Evolutionary conservation across 495 filamentous ascomycete species (phyloP).

Genomic region (Chaetomium cochliodes): DNA sequence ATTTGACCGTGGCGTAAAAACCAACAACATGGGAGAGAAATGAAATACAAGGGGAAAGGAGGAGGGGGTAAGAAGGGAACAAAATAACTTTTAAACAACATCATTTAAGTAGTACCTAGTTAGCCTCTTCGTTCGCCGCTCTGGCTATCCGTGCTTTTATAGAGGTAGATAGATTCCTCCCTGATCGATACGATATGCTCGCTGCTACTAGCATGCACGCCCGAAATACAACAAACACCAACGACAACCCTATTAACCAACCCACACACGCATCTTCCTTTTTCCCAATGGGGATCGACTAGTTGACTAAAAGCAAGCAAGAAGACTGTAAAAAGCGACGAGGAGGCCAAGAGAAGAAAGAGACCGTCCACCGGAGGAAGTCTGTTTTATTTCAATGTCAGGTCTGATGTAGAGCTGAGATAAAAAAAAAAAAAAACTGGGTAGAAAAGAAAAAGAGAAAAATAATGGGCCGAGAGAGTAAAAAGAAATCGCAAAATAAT

Average conservation of each 20-base stretch:
- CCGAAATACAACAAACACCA: background rate
- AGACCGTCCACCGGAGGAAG: background rate
- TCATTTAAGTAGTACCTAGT: too few species aligned
- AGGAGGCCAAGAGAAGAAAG: background rate
- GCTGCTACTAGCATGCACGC: too few species aligned
- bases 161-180: background rate
- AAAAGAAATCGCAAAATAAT: constrained; percentile 4
- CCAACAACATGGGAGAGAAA: too few species aligned
- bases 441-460: background rate
- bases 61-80: too few species aligned
- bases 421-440: background rate
- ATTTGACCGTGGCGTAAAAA: too few species aligned
- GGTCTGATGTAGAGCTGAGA: background rate
- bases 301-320: background rate
- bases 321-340: background rate
- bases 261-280: too few species aligned
- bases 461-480: background rate
- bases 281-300: background rate
- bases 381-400: background rate
- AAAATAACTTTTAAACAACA: too few species aligned
- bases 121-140: too few species aligned
- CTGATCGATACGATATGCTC: background rate
- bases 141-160: too few species aligned
- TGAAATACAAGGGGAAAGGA: too few species aligned
- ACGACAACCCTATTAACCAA: background rate